Base-by-base conservation (phyloP, 1,284 basidiomycete genomes). In the Pseudozyma tsukubaensis region DNA sequence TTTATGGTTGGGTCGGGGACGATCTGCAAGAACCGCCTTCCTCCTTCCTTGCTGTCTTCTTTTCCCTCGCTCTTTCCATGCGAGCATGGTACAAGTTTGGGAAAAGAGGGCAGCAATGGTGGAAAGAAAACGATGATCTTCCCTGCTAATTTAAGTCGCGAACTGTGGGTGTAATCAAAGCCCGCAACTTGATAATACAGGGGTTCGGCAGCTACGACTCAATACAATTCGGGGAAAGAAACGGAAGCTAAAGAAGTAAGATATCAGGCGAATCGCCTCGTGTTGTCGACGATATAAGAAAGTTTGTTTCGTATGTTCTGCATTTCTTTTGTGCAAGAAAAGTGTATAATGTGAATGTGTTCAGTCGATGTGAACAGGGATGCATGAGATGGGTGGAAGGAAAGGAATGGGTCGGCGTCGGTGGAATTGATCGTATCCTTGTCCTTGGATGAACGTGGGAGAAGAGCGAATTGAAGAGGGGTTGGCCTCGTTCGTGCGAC, bases 71-170 rank as follows among this genome's bases (percentile, higher is more conserved):
- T 24, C 45, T 9, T 21, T 34, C 39, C 13, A 14, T 24, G 43
- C 18, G 13, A 34, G 37, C 21, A 45, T 36, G 50, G 16, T 29
- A n/a, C 18, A 35, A 24, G 42, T n/a, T 24, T 14, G 13, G 39
- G 6, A 14, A 14, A 44, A 29, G 39, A 35, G 37, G 50, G 35
- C 29, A 35, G 32, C 34, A 18, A 36, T n/a, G 24, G 6, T 29
- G 24, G 24, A 29, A 29, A 29, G 24, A 29, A 29, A 6, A 29
- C 24, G 24, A 67, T 43, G 43, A 53, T 79, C 24, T 78, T 47
- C 67, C 76, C 78, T 80, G 73, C 64, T 70, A 62, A 71, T 78
- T 80, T 80, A 78, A 76, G 78, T 76, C 60, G 48, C 59, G 67
- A 24, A 61, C 55, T 60, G 72, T 75, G 68, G 67, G 48, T 44